phyloP scores from a whole-genome alignment of 192 early-diverging fungal genomes.

The Allomyces arbusculus region DNA sequence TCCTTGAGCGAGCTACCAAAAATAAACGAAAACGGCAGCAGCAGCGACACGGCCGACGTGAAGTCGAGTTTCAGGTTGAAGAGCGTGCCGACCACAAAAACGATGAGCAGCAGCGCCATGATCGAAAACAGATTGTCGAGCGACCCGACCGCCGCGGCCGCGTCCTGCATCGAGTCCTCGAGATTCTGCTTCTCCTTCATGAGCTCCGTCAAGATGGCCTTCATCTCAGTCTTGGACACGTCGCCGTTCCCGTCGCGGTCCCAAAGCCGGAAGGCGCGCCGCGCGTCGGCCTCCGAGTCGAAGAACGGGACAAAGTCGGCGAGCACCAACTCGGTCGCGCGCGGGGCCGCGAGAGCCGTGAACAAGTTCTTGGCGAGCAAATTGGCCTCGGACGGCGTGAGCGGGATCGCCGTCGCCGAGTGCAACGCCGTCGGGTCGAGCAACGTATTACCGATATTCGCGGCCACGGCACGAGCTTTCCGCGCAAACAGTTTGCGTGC shows the following conservation, averaged over 20 bases:
- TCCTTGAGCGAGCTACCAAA: conserved; percentile 64
- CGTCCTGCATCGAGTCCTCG: conserved; percentile 49
- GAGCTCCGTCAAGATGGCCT: conserved; percentile 65
- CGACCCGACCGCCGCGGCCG: conserved; percentile 68
- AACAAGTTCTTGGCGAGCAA: too few relatives aligned
- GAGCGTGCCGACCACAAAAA: conserved; percentile 35
- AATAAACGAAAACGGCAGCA: conserved; percentile 67
- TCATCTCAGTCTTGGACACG: conserved; percentile 59
- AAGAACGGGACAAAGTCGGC: too few relatives aligned
- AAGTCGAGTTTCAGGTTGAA: conserved; percentile 36
- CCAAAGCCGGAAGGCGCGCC: conserved; percentile 63
- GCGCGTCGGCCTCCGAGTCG: conserved; percentile 25
- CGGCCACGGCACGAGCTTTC: not conserved
- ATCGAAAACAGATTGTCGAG: conserved; percentile 19
- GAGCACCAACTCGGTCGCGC: too few relatives aligned
- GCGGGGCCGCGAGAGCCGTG: too few relatives aligned
- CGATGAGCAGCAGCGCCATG: conserved; percentile 6
- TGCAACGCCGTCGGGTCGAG: too few relatives aligned
- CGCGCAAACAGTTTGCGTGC: not conserved
- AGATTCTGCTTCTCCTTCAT: conserved; percentile 21
- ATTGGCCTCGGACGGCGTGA: too few relatives aligned
- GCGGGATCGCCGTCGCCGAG: too few relatives aligned
- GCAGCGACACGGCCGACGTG: conserved; percentile 20
- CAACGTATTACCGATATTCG: not conserved
- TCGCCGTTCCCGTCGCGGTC: conserved; percentile 80